These are phyloP conservation scores for Butyriboletus loyo DNA, from an alignment of 768 basidiomycete genomes.

Conservation along the genomic window DNA sequence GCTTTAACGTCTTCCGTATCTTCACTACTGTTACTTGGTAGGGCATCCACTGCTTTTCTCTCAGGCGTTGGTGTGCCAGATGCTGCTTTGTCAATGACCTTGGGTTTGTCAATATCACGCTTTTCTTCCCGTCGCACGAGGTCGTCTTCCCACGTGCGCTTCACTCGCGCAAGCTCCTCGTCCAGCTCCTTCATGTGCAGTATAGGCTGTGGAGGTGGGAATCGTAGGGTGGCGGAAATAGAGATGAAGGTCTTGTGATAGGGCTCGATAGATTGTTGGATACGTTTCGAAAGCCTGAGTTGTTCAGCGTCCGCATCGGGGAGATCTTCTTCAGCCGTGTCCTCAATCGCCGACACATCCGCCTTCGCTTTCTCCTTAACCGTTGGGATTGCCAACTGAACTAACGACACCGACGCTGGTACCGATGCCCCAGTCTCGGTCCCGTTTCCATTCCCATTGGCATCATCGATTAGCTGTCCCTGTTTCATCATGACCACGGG, in stretches of 20 bases:
- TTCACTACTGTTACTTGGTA: slow-evolving; percentile 13
- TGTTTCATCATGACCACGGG: slow-evolving; percentile 37
- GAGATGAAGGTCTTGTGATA: slow-evolving; percentile 89
- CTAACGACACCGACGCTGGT: slow-evolving; percentile 25
- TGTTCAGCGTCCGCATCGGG: slow-evolving; percentile 73
- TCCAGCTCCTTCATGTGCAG: slow-evolving; percentile 87
- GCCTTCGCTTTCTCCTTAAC: slow-evolving; percentile 16
- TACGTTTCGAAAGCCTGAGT: slow-evolving; percentile 66
- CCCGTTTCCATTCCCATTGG: slow-evolving; percentile 21
- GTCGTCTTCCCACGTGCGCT: slow-evolving; percentile 85
- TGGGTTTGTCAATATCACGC: slow-evolving; percentile 22
- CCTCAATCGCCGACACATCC: slow-evolving; percentile 21
- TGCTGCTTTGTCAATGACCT: slow-evolving; percentile 6
- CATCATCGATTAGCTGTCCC: slow-evolving; percentile 25
- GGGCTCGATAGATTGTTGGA: slow-evolving; percentile 77
- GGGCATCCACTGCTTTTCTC: slow-evolving; percentile 15
- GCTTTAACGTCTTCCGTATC: slow-evolving; percentile 56
- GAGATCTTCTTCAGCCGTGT: slow-evolving; percentile 43
- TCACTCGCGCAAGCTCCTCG: slow-evolving; percentile 63
- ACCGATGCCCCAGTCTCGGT: slow-evolving; percentile 11
- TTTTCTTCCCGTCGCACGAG: slow-evolving; percentile 74
- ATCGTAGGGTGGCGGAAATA: slow-evolving; percentile 87
- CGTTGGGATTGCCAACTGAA: slow-evolving; percentile 18
- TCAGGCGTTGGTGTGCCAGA: slow-evolving; percentile 32
- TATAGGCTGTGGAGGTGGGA: slow-evolving; percentile 89